A percentile compares a stretch with the other conserved stretches of the same genome.
phyloP scores from a whole-genome alignment of 2,329 filamentous ascomycete species.

The Sporothrix brunneoviolacea region DNA sequence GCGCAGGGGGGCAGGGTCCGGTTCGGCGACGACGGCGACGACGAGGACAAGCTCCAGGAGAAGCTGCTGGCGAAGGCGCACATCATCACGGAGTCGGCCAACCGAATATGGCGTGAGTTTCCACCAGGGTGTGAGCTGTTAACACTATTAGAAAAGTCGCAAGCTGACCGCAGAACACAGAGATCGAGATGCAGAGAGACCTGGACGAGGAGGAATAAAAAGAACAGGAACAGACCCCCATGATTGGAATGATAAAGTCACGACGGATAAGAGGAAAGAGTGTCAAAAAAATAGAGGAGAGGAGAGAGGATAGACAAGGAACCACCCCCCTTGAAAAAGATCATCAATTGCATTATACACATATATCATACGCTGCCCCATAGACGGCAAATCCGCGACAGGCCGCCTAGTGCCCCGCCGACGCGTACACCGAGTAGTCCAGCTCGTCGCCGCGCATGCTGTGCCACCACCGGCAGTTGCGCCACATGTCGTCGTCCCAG shows the following conservation, averaged over 20 bases:
- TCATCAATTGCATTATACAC: too few relatives aligned
- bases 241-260: too few relatives aligned
- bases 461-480: constrained; percentile 20
- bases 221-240: too few relatives aligned
- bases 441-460: constrained; percentile 19
- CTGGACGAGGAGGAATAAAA: constrained; percentile 16
- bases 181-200: constrained; percentile 20
- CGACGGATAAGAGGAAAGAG: too few relatives aligned
- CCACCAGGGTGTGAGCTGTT: too few relatives aligned
- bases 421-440: constrained; percentile 16
- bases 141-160: too few relatives aligned
- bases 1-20: constrained; percentile 61
- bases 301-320: too few relatives aligned
- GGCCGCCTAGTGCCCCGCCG: neutral
- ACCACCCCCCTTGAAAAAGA: too few relatives aligned
- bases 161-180: too few relatives aligned
- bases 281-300: too few relatives aligned
- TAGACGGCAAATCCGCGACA: neutral
- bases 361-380: too few relatives aligned
- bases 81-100: constrained; percentile 62
- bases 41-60: constrained; percentile 7
- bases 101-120: constrained; percentile 58
- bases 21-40: constrained; percentile 23
- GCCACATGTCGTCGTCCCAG: constrained; percentile 21
- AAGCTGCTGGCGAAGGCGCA: constrained; percentile 47